Percentiles rank a stretch among this genome's conserved stretches.
Conservation (phyloP, 2,329 filamentous ascomycete species). For the Dactylellina parvicollis region DNA sequence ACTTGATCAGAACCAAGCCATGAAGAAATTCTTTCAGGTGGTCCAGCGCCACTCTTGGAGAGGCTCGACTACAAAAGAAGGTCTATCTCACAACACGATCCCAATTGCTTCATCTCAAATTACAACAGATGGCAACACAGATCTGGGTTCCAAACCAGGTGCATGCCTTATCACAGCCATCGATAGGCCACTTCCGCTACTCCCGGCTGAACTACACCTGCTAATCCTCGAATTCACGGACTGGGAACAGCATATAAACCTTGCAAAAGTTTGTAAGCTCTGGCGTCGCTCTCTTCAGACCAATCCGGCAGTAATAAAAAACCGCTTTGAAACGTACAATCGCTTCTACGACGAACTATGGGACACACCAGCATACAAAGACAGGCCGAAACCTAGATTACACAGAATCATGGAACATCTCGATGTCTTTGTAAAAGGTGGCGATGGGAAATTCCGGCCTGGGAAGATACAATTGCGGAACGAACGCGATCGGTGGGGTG, state of each 20-base stretch:
- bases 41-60: not conserved
- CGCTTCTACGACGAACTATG: conserved; percentile 14
- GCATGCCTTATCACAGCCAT: too few relatives aligned
- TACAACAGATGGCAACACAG: conserved; percentile 33
- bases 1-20: conserved; percentile 7
- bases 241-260: conserved; percentile 21
- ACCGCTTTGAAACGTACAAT: conserved; percentile 38
- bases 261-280: conserved; percentile 21
- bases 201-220: conserved; percentile 30
- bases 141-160: not conserved
- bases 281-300: conserved; percentile 34
- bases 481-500: conserved; percentile 18
- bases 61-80: not conserved
- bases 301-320: not conserved
- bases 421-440: conserved; percentile 10
- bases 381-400: conserved; percentile 9
- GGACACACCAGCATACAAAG: not conserved
- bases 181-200: not conserved
- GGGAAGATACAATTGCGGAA: conserved; percentile 8
- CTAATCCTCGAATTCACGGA: conserved; percentile 28
- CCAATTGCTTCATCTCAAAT: not conserved
- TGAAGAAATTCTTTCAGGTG: conserved; percentile 23
- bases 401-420: conserved; percentile 23
- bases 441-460: conserved; percentile 11
- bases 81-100: not conserved